Evolutionary conservation across 257 asterid species (phyloP).

Genomic region (Agastache rugosa): DNA sequence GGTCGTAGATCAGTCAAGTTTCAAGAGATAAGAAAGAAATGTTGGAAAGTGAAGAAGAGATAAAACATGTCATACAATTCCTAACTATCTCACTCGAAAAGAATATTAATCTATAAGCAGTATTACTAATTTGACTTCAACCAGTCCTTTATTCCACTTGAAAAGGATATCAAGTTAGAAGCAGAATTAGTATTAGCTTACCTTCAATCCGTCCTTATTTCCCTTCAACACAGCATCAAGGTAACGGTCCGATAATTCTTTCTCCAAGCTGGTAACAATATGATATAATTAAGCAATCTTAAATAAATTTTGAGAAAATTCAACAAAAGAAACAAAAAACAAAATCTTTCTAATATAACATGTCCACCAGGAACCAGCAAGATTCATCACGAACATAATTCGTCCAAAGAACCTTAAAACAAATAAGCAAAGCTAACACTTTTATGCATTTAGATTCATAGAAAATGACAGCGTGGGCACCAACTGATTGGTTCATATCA

Average conservation of each 20-base stretch:
- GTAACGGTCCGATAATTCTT: conserved; percentile 92
- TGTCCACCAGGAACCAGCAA: conserved; percentile 12
- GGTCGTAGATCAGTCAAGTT: not conserved
- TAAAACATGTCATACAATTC: conserved; percentile 6
- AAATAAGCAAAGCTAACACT: not conserved
- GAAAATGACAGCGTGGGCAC: not conserved
- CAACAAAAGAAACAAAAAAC: conserved; percentile 12
- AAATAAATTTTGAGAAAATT: not conserved
- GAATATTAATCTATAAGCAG: conserved; percentile 6
- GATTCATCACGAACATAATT: conserved; percentile 20
- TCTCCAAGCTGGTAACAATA: conserved; percentile 74
- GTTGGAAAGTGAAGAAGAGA: not conserved
- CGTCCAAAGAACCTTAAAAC: not conserved
- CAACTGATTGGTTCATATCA: too few species aligned
- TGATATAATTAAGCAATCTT: conserved; percentile 31
- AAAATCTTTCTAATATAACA: conserved; percentile 12
- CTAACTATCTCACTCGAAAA: conserved; percentile 39
- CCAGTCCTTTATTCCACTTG: conserved; percentile 63
- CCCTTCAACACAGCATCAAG: conserved; percentile 95
- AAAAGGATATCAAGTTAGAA: not conserved
- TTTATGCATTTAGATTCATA: not conserved
- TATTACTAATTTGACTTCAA: conserved; percentile 65
- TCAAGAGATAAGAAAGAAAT: not conserved
- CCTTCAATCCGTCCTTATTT: conserved; percentile 97
- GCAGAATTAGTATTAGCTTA: conserved; percentile 36